These are phyloP conservation scores for Cystobasidium ongulense DNA, from an alignment of 768 basidiomycete species.

Conservation along the genomic window DNA sequence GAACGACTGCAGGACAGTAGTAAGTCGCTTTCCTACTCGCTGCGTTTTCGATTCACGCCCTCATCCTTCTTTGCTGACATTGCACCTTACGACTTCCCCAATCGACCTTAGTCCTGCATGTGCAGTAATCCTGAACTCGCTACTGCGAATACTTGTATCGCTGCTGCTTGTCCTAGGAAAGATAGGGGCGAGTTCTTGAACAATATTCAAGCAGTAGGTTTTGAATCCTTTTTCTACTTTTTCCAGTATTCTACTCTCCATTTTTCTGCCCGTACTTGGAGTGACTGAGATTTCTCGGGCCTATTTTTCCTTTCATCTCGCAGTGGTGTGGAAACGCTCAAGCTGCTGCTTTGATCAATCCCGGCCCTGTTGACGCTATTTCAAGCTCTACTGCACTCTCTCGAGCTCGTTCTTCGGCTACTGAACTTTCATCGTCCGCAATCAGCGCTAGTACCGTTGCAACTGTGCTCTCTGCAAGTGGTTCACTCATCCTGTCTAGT, in stretches of 20 bases:
- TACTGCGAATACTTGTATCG: background rate
- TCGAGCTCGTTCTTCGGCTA: background rate
- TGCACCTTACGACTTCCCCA: too few relatives aligned
- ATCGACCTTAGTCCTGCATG: conserved; percentile 1
- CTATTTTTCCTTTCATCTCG: background rate
- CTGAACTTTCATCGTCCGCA: background rate
- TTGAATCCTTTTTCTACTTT: too few relatives aligned
- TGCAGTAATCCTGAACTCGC: background rate
- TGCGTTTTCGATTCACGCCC: too few relatives aligned
- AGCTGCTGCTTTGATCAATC: background rate
- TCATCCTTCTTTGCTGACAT: background rate
- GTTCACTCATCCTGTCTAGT: background rate
- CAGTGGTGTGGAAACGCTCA: conserved; percentile 5
- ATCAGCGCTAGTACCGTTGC: background rate
- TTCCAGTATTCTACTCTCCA: too few relatives aligned
- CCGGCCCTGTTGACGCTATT: background rate
- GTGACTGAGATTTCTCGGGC: background rate
- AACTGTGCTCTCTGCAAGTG: background rate
- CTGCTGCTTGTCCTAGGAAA: background rate
- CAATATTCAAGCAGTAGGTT: background rate
- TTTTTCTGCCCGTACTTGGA: background rate
- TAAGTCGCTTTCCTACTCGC: background rate
- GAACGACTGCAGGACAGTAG: background rate
- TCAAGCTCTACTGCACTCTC: background rate
- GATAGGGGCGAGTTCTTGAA: background rate